Base-by-base conservation (phyloP, 306 rosid species). In the Pyrus bretschneideri region DNA sequence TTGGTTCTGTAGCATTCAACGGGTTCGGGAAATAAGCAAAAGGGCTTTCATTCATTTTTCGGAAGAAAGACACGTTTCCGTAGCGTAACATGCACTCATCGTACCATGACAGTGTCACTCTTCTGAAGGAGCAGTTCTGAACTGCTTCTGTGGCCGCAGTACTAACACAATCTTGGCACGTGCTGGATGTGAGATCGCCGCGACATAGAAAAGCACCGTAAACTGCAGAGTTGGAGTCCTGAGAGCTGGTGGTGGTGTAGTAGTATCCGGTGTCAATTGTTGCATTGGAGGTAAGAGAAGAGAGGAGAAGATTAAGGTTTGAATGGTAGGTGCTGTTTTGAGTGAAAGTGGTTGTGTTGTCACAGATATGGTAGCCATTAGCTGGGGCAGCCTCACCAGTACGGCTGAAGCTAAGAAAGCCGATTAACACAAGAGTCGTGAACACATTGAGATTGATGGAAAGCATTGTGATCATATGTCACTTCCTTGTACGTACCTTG, bases 271-370 rank as follows among this genome's bases (percentile, higher is more conserved):
- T 11, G 30, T 60, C 31, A 5, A 8, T 11, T 30, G 17, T 60
- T 23, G 33, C 31, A 2, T 60, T 60, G 65, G 65, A 60, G 7
- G 65, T 10, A 25, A 60, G 65, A 10, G 65, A 60, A 12, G 65
- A 60, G 3, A 60, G 65, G 14, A 60, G 31, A 6, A 60, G 65
- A 23, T 80, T 78, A 29, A 85, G 75, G 75, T 81, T 83, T 78
- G 82, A 30, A 33, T 79, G 61, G 67, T 51, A 89, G 18, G 63
- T 33, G 78, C 86, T 76, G 44, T 90, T 88, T 8, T 87, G 72
- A 23, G 42, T 54, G 87, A 72, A 86, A 44, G 19, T 82, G 55
- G 71, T 6, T 5, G 82, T 75, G 72, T 74, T 14, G 6, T 42
- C 57, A 76, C 92, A 83, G 21, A 1, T 1, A 64, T 74, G 79